Conservation (phyloP, 139 green algal species). For the Parachlorella kessleri region DNA sequence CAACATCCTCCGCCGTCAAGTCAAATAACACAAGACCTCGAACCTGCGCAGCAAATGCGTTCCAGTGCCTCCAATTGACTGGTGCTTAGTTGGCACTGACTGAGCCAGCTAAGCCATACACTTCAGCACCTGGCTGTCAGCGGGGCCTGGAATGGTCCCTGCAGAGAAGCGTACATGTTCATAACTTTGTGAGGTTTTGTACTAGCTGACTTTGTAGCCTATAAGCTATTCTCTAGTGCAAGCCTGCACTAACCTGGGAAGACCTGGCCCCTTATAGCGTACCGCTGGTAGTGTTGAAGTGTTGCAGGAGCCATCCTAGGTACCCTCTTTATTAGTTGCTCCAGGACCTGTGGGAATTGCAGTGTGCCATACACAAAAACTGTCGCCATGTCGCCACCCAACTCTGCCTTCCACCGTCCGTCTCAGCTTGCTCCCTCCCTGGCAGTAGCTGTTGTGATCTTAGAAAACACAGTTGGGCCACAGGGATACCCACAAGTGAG, state of each 20-base stretch:
- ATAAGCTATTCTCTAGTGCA: neutral
- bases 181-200: too few relatives aligned
- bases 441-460: too few relatives aligned
- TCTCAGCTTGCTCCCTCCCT: too few relatives aligned
- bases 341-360: constrained; percentile 38
- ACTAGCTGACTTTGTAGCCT: too few relatives aligned
- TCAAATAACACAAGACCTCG: constrained; percentile 43
- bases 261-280: constrained; percentile 59
- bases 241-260: constrained; percentile 43
- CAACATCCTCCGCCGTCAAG: constrained; percentile 57
- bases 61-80: too few relatives aligned
- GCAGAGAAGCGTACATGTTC: too few relatives aligned
- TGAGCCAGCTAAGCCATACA: too few relatives aligned
- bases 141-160: constrained; percentile 4
- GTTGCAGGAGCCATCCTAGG: constrained; percentile 43
- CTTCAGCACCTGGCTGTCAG: neutral
- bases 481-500: too few relatives aligned
- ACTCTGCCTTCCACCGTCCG: too few relatives aligned
- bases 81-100: too few relatives aligned
- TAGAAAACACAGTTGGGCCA: too few relatives aligned
- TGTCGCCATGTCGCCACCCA: neutral
- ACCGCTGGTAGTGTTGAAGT: constrained; percentile 58
- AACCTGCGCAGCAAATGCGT: neutral
- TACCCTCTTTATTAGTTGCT: constrained; percentile 52
- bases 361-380: constrained; percentile 62